Conservation (phyloP, 768 basidiomycete genomes). For the Xerocomellus intermedius region DNA sequence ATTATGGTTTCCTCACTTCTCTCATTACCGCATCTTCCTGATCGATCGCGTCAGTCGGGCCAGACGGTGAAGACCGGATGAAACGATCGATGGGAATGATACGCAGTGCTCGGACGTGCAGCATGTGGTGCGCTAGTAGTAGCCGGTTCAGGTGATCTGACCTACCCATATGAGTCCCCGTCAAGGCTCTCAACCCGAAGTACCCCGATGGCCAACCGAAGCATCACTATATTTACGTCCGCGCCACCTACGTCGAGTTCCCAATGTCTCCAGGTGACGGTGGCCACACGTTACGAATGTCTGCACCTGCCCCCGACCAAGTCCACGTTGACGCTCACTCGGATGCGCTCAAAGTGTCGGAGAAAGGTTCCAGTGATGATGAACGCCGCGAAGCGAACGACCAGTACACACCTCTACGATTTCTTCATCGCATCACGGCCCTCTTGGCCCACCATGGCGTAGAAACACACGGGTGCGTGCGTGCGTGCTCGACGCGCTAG, state of each 20-base stretch:
- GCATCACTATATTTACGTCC: background rate
- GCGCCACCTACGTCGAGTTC: background rate
- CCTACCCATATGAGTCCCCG: too few species aligned
- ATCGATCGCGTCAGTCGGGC: too few species aligned
- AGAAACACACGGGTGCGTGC: conserved; percentile 41
- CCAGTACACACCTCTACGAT: conserved; percentile 3
- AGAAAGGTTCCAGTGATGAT: conserved; percentile 1
- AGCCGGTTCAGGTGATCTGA: too few species aligned
- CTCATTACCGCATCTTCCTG: too few species aligned
- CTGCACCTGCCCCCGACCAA: background rate
- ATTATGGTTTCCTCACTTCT: too few species aligned
- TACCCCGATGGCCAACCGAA: background rate
- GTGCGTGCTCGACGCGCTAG: background rate
- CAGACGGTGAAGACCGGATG: too few species aligned
- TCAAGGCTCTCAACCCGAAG: too few species aligned
- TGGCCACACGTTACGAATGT: conserved; percentile 3
- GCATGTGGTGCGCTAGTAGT: too few species aligned
- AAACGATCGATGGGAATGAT: background rate
- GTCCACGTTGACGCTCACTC: background rate
- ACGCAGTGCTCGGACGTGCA: background rate
- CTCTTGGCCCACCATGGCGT: conserved; percentile 37
- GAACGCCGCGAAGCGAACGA: background rate
- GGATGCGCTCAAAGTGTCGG: background rate
- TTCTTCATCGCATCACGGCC: conserved; percentile 23
- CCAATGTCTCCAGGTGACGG: background rate